Base-by-base conservation (phyloP, 352 stramenopile species). In the Phytophthora pistaciae region DNA sequence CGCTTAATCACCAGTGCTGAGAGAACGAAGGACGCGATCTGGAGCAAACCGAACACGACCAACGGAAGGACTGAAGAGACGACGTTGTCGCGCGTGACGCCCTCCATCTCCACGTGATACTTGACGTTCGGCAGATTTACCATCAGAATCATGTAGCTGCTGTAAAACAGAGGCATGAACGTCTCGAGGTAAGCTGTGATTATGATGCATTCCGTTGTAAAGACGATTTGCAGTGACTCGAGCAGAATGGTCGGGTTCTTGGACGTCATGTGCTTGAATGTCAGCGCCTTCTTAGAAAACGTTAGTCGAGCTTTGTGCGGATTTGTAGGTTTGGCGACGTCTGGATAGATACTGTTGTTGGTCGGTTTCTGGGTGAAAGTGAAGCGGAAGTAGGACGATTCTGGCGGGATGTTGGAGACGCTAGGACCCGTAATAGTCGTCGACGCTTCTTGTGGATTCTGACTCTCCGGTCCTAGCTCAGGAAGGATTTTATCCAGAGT, bases 141-240 rank as follows among this genome's bases (percentile, higher is more conserved):
- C 68, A 80, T 67, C 21, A 58, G 25, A 0, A 66, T 1, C 52
- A 67, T 53, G 18, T 38, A 71, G 11, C 31, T 69, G 4, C n/a
- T 59, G 56, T 78, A 80, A 54, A 80, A 68, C 5, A 74, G n/a
- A 1, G 76, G 69, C 54, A 83, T 72, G 49, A 83, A 57, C 3
- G 69, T 65, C 38, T 83, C 72, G 18, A 71, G 55, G 57, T 77
- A 83, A 48, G 79, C 72, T 14, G 70, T 58, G 9, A 79, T 61
- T 2, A 72, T 48, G 48, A 75, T 46, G 59, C 72, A 83, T 56
- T 83, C 72, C 16, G 56, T 67, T 23, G 68, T 65, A 46, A 72
- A 82, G 20, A 67, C 18, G 5, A 62, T 23, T 27, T 74, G 31
- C 14, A 55, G 40, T 1, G 60, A 53, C 33, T 67, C 60, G 16